Evolutionary conservation across 2,329 filamentous ascomycete genomes (phyloP).

Genomic region (Beauveria medogensis): DNA sequence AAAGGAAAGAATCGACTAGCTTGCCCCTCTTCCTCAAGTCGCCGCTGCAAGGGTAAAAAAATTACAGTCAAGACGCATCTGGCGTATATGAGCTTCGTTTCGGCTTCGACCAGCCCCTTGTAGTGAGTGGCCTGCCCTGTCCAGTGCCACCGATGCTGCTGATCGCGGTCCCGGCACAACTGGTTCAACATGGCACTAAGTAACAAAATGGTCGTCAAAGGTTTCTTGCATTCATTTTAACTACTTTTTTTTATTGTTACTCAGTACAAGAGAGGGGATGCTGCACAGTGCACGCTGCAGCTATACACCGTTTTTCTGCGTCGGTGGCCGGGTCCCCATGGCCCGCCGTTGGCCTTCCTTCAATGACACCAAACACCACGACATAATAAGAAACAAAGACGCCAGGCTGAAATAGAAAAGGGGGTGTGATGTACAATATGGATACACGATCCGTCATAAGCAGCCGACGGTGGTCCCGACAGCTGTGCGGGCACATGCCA

Average conservation of each 20-base stretch:
- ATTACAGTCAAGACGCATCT: no score
- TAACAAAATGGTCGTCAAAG: no score
- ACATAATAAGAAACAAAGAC: conserved; percentile 22
- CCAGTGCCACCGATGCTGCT: no score
- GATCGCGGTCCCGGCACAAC: background rate
- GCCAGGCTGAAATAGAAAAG: conserved; percentile 27
- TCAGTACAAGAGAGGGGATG: conserved; percentile 34
- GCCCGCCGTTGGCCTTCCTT: background rate
- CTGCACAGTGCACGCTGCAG: conserved; percentile 22
- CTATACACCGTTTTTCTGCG: conserved; percentile 15
- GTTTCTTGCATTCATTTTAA: conserved; percentile 13
- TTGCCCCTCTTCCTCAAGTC: no score
- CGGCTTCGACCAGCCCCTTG: no score
- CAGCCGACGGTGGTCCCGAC: background rate
- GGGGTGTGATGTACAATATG: conserved; percentile 25
- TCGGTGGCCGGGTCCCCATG: conserved; percentile 13
- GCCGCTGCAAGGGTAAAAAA: no score
- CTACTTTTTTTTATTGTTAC: conserved; percentile 15
- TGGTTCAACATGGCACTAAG: background rate
- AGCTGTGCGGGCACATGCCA: conserved; percentile 8
- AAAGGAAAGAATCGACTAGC: no score
- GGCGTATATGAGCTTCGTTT: no score
- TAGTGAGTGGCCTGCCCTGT: no score
- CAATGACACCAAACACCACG: conserved; percentile 4
- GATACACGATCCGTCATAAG: conserved; percentile 17